phyloP scores from a whole-genome alignment of 139 green algal species.

The Auxenochlorella pyrenoidosa region DNA sequence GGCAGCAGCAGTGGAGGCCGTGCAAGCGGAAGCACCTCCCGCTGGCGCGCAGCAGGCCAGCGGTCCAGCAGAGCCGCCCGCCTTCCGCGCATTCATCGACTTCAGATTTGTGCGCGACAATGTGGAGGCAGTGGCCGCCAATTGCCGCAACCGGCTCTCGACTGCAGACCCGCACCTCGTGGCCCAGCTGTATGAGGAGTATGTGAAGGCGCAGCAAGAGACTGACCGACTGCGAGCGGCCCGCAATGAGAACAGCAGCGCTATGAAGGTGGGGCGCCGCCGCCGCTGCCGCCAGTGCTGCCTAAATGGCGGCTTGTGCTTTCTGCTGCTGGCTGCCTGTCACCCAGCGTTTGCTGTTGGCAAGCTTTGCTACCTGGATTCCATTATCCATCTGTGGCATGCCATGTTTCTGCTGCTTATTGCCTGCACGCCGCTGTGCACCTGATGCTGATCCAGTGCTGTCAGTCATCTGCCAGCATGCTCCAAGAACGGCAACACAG shows the following conservation, averaged over 20 bases:
- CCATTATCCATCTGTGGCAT: too few species aligned
- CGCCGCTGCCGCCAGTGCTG: constrained; percentile 7
- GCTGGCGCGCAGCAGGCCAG: not conserved
- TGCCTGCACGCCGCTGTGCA: too few species aligned
- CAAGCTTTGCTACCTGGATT: too few species aligned
- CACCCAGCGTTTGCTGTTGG: not conserved
- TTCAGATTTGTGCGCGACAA: constrained; percentile 83
- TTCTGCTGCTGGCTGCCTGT: not conserved
- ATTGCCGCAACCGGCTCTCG: constrained; percentile 74
- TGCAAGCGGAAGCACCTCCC: constrained; percentile 10
- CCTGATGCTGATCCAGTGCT: too few species aligned
- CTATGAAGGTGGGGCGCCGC: constrained; percentile 88
- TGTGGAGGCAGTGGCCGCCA: constrained; percentile 69
- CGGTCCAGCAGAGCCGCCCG: constrained; percentile 25
- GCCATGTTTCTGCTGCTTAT: too few species aligned
- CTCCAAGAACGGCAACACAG: too few species aligned
- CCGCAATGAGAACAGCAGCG: constrained; percentile 87
- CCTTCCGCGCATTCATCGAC: constrained; percentile 86
- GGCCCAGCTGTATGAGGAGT: constrained; percentile 90
- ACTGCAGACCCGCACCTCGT: constrained; percentile 79
- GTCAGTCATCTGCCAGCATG: too few species aligned
- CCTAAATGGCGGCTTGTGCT: too few species aligned
- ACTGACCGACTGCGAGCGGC: constrained; percentile 75
- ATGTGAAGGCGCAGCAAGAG: constrained; percentile 57
- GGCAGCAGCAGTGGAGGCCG: not conserved